A percentile compares a stretch with the other conserved stretches of the same genome.
Conservation (phyloP, 495 filamentous ascomycete genomes). For the Aspergillus avenaceus region DNA sequence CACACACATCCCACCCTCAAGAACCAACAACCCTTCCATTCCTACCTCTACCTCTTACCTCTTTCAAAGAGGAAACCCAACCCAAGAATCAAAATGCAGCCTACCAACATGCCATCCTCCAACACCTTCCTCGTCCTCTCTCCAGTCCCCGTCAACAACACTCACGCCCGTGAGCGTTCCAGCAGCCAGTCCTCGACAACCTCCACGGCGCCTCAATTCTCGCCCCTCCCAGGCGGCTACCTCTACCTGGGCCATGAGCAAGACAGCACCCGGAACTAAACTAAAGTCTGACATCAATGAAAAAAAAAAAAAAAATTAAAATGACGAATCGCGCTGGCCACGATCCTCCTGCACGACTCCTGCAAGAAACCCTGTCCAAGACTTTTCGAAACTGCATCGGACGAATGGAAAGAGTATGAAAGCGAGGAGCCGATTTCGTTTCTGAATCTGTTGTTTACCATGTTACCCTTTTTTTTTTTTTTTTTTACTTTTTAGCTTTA, state of each 20-base stretch:
- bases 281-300: neutral
- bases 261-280: constrained; percentile 7
- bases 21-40: constrained; percentile 6
- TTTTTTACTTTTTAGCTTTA: neutral
- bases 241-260: constrained; percentile 27
- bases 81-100: constrained; percentile 31
- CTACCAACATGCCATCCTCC: constrained; percentile 31
- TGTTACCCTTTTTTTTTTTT: constrained; percentile 4
- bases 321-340: constrained; percentile 25
- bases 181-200: constrained; percentile 18
- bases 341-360: constrained; percentile 14
- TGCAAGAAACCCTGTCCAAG: neutral
- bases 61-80: constrained; percentile 6
- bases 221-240: constrained; percentile 24
- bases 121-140: constrained; percentile 38
- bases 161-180: constrained; percentile 17
- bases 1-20: neutral
- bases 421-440: neutral
- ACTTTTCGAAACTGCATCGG: neutral
- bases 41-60: constrained; percentile 2
- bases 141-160: constrained; percentile 28
- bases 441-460: constrained; percentile 4
- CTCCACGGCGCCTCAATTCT: constrained; percentile 14
- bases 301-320: too few species aligned
- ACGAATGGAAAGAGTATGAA: neutral